phyloP scores from a whole-genome alignment of 2,329 filamentous ascomycete genomes.

The Alternaria sp. region DNA sequence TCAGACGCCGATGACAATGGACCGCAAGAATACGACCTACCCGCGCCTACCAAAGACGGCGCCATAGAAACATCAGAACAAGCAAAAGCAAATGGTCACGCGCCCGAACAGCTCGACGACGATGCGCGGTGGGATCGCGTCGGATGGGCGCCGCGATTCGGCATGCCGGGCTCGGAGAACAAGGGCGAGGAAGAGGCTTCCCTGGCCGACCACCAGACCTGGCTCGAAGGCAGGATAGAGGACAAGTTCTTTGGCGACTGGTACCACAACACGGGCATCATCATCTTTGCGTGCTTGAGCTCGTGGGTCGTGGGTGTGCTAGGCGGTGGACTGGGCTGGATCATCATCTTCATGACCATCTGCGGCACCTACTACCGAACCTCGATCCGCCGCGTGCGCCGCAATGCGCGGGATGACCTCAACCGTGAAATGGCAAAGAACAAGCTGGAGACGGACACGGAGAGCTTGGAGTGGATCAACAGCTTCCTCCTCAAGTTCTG shows the following conservation, averaged over 20 bases:
- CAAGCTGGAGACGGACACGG: slow-evolving; percentile 85
- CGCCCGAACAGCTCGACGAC: slow-evolving; percentile 63
- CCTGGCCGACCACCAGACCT: slow-evolving; percentile 86
- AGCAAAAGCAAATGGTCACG: slow-evolving; percentile 61
- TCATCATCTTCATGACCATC: slow-evolving; percentile 89
- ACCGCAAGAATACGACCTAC: slow-evolving; percentile 75
- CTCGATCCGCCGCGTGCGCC: slow-evolving; percentile 88
- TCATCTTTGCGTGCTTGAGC: slow-evolving; percentile 87
- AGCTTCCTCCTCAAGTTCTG: slow-evolving; percentile 98
- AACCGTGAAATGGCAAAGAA: slow-evolving; percentile 87
- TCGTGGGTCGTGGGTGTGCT: slow-evolving; percentile 91
- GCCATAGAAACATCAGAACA: slow-evolving; percentile 64
- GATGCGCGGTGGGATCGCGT: slow-evolving; percentile 64
- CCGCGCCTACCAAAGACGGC: slow-evolving; percentile 74
- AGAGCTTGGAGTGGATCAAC: slow-evolving; percentile 99
- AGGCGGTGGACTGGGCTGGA: slow-evolving; percentile 90
- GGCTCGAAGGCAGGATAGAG: slow-evolving; percentile 81
- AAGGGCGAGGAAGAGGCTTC: slow-evolving; percentile 68
- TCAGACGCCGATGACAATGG: slow-evolving; percentile 69
- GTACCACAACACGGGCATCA: slow-evolving; percentile 97
- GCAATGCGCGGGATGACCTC: slow-evolving; percentile 96
- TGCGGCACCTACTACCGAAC: slow-evolving; percentile 98
- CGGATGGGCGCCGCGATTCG: slow-evolving; percentile 90
- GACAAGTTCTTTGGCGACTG: slow-evolving; percentile 96
- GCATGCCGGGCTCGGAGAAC: slow-evolving; percentile 60